Evolutionary conservation across 1,139 yeast genomes (phyloP).

Genomic region (Nakaseomyces nivariensis): DNA sequence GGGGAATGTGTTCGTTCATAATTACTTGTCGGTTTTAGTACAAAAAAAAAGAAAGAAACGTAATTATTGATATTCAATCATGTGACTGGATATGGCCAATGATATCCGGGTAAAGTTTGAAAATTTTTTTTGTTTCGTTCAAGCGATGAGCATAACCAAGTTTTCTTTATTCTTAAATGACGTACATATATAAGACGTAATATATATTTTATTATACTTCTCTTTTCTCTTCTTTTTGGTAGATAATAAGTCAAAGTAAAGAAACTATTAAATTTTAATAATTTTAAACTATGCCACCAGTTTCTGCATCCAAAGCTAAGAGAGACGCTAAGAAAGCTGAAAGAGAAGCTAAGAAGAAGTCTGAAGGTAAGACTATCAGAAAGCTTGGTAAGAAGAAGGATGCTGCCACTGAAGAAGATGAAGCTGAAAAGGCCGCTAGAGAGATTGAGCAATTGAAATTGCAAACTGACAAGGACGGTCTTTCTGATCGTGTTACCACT

Average conservation of each 20-base stretch:
- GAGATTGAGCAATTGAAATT: slow-evolving; percentile 79
- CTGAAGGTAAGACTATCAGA: slow-evolving; percentile 60
- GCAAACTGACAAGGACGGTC: slow-evolving; percentile 87
- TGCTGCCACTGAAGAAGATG: slow-evolving; percentile 30
- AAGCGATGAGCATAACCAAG: too few relatives aligned
- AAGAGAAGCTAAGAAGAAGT: slow-evolving; percentile 83
- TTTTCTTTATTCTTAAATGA: too few relatives aligned
- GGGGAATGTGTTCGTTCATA: too few relatives aligned
- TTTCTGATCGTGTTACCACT: slow-evolving; percentile 94
- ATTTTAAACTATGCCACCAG: slow-evolving; percentile 27
- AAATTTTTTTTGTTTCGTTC: too few relatives aligned
- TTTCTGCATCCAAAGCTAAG: slow-evolving; percentile 89
- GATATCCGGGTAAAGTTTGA: too few relatives aligned
- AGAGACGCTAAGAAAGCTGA: slow-evolving; percentile 96
- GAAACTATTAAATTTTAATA: not conserved
- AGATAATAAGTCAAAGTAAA: not conserved
- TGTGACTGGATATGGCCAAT: too few relatives aligned
- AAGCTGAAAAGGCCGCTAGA: slow-evolving; percentile 54
- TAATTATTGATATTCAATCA: too few relatives aligned
- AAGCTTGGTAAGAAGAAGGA: slow-evolving; percentile 48
- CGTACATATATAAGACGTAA: too few relatives aligned
- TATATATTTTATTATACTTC: not conserved
- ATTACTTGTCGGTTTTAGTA: too few relatives aligned
- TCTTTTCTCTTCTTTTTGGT: not conserved
- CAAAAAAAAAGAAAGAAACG: too few relatives aligned